phyloP scores from a whole-genome alignment of 2,329 filamentous ascomycete species.

The Akanthomyces muscarius region DNA sequence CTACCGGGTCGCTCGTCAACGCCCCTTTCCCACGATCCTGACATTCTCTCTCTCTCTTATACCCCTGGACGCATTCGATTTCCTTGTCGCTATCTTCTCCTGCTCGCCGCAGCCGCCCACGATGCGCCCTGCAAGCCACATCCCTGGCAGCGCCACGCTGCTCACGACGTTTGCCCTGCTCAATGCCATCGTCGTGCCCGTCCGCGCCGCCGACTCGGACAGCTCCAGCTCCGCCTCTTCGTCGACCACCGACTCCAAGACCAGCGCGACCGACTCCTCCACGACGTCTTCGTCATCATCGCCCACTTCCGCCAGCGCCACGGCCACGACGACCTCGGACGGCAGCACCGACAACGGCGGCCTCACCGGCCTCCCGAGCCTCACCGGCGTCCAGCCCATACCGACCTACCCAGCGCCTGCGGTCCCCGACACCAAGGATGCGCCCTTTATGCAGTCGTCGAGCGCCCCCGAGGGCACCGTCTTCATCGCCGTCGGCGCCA shows the following conservation, averaged over 20 bases:
- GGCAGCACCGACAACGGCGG: slow-evolving; percentile 8
- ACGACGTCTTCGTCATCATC: neutral
- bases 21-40: neutral
- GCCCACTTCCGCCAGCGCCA: neutral
- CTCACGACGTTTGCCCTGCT: slow-evolving; percentile 9
- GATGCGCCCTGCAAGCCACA: slow-evolving; percentile 6
- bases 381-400: slow-evolving; percentile 37
- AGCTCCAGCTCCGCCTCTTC: neutral
- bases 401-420: slow-evolving; percentile 65
- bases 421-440: slow-evolving; percentile 77
- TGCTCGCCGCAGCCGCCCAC: neutral
- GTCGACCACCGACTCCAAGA: neutral
- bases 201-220: neutral
- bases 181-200: slow-evolving; percentile 10
- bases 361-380: slow-evolving; percentile 37
- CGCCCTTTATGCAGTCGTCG: slow-evolving; percentile 89
- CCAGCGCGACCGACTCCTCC: neutral
- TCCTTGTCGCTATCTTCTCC: neutral
- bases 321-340: neutral
- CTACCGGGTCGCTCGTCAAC: neutral
- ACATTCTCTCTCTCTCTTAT: neutral
- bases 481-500: slow-evolving; percentile 90
- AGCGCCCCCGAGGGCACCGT: slow-evolving; percentile 85
- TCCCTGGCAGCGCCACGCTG: slow-evolving; percentile 6
- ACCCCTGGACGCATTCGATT: neutral